phyloP scores from a whole-genome alignment of 2,329 filamentous ascomycete genomes.

The Conoideocrella luteorostrata region DNA sequence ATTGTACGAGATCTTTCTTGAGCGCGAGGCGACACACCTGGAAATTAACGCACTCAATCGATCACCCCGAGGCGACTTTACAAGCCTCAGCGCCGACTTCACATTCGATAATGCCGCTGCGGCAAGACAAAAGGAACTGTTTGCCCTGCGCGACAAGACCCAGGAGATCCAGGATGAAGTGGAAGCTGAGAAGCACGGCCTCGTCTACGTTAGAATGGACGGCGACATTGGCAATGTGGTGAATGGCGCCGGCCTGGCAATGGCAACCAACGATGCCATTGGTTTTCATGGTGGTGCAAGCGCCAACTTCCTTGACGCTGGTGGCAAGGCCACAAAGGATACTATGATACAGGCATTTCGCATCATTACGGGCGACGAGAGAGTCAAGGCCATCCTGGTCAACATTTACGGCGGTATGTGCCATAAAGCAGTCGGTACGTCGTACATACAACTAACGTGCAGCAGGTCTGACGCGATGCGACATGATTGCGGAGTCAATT shows the following conservation, averaged over 20 bases:
- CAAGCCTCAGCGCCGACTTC: slow-evolving; percentile 32
- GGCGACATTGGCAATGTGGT: slow-evolving; percentile 74
- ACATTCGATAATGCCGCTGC: slow-evolving; percentile 41
- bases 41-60: slow-evolving; percentile 33
- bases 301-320: slow-evolving; percentile 84
- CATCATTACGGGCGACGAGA: slow-evolving; percentile 62
- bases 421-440: not conserved
- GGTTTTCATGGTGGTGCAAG: slow-evolving; percentile 59
- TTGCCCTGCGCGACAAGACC: slow-evolving; percentile 26
- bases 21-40: slow-evolving; percentile 40
- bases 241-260: slow-evolving; percentile 82
- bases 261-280: slow-evolving; percentile 85
- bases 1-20: slow-evolving; percentile 32
- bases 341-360: slow-evolving; percentile 75
- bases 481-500: slow-evolving; percentile 46
- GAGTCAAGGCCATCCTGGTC: slow-evolving; percentile 61
- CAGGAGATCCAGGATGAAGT: slow-evolving; percentile 28
- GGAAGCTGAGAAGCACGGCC: slow-evolving; percentile 51
- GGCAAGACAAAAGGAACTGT: slow-evolving; percentile 34
- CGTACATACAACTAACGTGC: not conserved
- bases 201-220: slow-evolving; percentile 65
- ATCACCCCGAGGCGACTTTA: slow-evolving; percentile 21
- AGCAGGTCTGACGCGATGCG: slow-evolving; percentile 39
- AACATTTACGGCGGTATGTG: slow-evolving; percentile 45
- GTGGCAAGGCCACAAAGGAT: slow-evolving; percentile 76